phyloP scores from a whole-genome alignment of 768 basidiomycete species.

The Aureoboletus auriporus region DNA sequence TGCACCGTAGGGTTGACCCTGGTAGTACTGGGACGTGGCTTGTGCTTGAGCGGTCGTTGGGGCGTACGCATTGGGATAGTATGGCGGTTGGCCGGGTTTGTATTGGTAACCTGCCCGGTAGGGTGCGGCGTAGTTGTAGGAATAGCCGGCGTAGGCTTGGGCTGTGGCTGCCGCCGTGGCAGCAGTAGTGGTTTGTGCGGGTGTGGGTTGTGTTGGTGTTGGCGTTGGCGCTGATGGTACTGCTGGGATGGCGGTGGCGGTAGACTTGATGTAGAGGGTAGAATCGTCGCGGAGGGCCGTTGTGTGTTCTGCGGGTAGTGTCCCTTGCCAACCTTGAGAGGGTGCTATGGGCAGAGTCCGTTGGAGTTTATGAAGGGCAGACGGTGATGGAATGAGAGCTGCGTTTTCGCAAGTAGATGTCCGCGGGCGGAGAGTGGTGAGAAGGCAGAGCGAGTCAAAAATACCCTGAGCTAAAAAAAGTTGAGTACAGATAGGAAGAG shows the following conservation, averaged over 20 bases:
- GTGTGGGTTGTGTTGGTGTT: slow-evolving; percentile 23
- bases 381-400: slow-evolving; percentile 58
- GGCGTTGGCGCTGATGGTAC: slow-evolving; percentile 34
- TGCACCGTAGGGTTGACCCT: slow-evolving; percentile 33
- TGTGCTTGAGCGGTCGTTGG: slow-evolving; percentile 25
- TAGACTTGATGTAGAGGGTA: slow-evolving; percentile 61
- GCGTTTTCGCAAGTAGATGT: slow-evolving; percentile 36
- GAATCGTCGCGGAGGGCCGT: slow-evolving; percentile 71
- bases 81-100: slow-evolving; percentile 34
- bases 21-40: slow-evolving; percentile 32
- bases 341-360: slow-evolving; percentile 60
- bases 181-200: slow-evolving; percentile 22
- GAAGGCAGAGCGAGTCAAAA: slow-evolving; percentile 59
- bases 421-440: slow-evolving; percentile 71
- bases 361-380: slow-evolving; percentile 67
- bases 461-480: slow-evolving; percentile 60
- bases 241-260: slow-evolving; percentile 32
- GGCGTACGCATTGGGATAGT: slow-evolving; percentile 29
- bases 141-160: slow-evolving; percentile 29
- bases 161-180: slow-evolving; percentile 23
- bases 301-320: slow-evolving; percentile 51
- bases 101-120: slow-evolving; percentile 34
- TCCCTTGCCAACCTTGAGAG: slow-evolving; percentile 70
- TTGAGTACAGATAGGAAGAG: slow-evolving; percentile 6
- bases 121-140: slow-evolving; percentile 35